Conservation (phyloP, 23 red algal genomes). For the Gracilariopsis chorda region DNA sequence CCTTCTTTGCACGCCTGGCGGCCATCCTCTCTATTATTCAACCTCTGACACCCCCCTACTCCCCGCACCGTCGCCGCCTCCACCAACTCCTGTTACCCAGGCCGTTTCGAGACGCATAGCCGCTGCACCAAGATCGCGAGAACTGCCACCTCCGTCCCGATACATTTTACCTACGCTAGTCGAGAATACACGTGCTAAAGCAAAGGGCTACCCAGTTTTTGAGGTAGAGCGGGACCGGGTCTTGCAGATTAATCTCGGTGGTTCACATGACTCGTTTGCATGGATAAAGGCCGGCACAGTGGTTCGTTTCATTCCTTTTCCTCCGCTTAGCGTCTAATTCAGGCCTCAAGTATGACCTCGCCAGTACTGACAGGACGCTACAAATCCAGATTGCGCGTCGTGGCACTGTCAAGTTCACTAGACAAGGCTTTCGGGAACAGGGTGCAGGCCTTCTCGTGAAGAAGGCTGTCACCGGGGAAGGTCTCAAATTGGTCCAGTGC, state of each 20-base stretch:
- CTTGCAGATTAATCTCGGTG: neutral
- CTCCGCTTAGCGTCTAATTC: too few relatives aligned
- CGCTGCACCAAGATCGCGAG: neutral
- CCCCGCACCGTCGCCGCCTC: neutral
- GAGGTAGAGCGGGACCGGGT: conserved; percentile 26
- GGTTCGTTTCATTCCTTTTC: neutral
- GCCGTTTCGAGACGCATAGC: neutral
- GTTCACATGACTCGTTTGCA: neutral
- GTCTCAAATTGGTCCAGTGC: neutral
- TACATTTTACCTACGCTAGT: conserved; percentile 9
- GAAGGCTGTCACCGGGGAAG: neutral
- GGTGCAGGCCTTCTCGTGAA: neutral
- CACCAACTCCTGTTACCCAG: neutral
- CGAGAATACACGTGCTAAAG: neutral
- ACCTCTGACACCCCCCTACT: neutral
- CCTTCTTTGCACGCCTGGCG: neutral
- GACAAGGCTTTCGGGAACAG: neutral
- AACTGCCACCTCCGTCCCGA: neutral
- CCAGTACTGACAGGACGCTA: too few relatives aligned
- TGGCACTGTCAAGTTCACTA: neutral
- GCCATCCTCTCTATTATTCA: neutral
- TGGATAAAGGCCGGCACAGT: neutral
- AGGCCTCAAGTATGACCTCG: too few relatives aligned
- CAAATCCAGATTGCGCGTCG: neutral
- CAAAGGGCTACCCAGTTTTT: neutral